A percentile compares a stretch with the other conserved stretches of the same genome.
These are phyloP conservation scores for Piper betle DNA, from an alignment of 164 flowering plant genomes.

Conservation along the genomic window DNA sequence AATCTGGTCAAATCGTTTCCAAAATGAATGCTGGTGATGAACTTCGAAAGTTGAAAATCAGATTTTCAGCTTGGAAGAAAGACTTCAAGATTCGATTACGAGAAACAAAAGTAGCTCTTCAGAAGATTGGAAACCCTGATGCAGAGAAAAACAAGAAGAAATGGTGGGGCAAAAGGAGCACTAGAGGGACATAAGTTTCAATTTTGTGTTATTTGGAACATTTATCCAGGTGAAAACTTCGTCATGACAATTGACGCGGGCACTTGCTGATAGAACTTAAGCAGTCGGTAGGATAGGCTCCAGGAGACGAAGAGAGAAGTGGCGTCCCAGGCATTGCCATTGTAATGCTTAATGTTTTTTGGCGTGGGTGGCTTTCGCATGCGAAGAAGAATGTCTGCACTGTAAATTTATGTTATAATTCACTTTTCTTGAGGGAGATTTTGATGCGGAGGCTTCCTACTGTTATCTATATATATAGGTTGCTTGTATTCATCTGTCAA, in stretches of 20 bases:
- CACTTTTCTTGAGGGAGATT: too few relatives aligned
- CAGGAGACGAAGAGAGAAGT: too few relatives aligned
- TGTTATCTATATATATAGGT: too few relatives aligned
- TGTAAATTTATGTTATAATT: too few relatives aligned
- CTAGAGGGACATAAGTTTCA: slow-evolving; percentile 8
- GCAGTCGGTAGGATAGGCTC: too few relatives aligned
- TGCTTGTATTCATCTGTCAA: too few relatives aligned
- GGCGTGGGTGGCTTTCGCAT: too few relatives aligned
- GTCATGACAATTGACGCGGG: not conserved
- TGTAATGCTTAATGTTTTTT: too few relatives aligned
- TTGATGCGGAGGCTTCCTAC: too few relatives aligned
- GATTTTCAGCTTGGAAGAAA: slow-evolving; percentile 71
- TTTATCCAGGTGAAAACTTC: not conserved
- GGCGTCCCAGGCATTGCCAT: too few relatives aligned
- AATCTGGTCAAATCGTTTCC: slow-evolving; percentile 22
- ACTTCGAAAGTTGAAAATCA: slow-evolving; percentile 43
- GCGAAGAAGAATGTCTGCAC: too few relatives aligned
- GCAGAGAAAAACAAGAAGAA: slow-evolving; percentile 30
- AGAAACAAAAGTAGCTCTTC: slow-evolving; percentile 45
- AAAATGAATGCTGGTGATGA: slow-evolving; percentile 36
- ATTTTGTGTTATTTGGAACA: not conserved
- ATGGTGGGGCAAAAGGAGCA: slow-evolving; percentile 66
- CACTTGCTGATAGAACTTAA: too few relatives aligned
- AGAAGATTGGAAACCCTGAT: slow-evolving; percentile 42
- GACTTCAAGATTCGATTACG: slow-evolving; percentile 53